phyloP scores from a whole-genome alignment of 2,329 filamentous ascomycete genomes.

The Colletotrichum lupini region DNA sequence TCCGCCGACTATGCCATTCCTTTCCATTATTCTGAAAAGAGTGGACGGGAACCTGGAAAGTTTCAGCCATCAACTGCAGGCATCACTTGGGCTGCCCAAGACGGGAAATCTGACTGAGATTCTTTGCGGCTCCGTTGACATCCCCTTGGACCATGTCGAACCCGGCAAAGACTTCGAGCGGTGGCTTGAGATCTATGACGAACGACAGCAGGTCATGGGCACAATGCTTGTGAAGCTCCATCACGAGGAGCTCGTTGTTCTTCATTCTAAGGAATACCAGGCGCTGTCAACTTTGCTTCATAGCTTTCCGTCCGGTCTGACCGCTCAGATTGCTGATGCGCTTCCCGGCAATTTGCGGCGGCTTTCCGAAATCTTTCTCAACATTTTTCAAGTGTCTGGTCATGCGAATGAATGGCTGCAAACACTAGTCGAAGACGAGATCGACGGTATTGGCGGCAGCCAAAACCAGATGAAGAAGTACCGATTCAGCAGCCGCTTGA shows the following conservation, averaged over 20 bases:
- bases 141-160: conserved; percentile 83
- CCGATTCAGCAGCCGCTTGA: conserved; percentile 77
- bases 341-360: conserved; percentile 81
- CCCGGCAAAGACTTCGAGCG: conserved; percentile 83
- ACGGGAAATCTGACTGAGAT: conserved; percentile 60
- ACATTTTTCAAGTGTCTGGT: conserved; percentile 95
- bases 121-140: conserved; percentile 79
- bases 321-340: conserved; percentile 83
- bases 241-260: conserved; percentile 89
- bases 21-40: conserved; percentile 79
- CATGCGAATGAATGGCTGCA: conserved; percentile 90
- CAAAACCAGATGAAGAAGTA: conserved; percentile 80
- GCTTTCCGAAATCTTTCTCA: conserved; percentile 87
- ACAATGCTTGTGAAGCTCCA: conserved; percentile 86
- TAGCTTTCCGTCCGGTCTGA: conserved; percentile 84
- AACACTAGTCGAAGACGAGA: conserved; percentile 94
- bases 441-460: conserved; percentile 84
- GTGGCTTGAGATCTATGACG: conserved; percentile 87
- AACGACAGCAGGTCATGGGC: conserved; percentile 79
- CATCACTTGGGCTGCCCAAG: conserved; percentile 54
- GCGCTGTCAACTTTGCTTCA: conserved; percentile 86
- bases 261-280: conserved; percentile 87
- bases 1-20: conserved; percentile 73
- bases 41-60: conserved; percentile 63
- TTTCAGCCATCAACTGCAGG: conserved; percentile 56